Evolutionary conservation across 1,284 basidiomycete genomes (phyloP).

Genomic region (Puccinia triticina): DNA sequence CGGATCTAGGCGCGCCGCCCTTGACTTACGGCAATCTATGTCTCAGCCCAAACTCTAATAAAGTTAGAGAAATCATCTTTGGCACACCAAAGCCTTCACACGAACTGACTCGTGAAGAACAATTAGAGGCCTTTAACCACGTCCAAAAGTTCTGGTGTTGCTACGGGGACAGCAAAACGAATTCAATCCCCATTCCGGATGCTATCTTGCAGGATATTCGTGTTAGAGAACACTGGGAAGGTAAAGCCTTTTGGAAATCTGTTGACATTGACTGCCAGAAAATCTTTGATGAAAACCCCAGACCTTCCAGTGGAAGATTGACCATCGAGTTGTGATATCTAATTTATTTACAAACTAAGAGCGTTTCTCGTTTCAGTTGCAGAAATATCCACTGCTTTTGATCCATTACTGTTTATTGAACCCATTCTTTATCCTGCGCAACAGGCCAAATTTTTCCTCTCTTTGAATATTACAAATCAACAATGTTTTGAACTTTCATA

Average conservation of each 20-base stretch:
- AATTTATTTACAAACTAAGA: not conserved
- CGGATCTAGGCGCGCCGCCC: conserved; percentile 41
- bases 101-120: conserved; percentile 36
- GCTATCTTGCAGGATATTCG: conserved; percentile 39
- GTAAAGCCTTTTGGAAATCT: conserved; percentile 44
- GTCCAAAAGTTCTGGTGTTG: conserved; percentile 52
- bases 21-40: conserved; percentile 40
- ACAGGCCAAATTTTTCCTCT: too few relatives aligned
- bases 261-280: conserved; percentile 33
- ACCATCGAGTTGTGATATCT: conserved; percentile 3
- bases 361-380: not conserved
- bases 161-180: conserved; percentile 19
- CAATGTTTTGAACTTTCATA: too few relatives aligned
- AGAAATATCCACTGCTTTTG: too few relatives aligned
- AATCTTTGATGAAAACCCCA: conserved; percentile 14
- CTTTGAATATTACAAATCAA: too few relatives aligned
- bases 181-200: conserved; percentile 36
- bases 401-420: too few relatives aligned
- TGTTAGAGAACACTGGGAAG: conserved; percentile 47
- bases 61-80: conserved; percentile 44
- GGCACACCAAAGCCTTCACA: conserved; percentile 29
- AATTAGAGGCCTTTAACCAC: conserved; percentile 41
- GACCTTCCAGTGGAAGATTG: conserved; percentile 23
- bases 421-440: too few relatives aligned
- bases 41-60: not conserved